Evolutionary conservation across 2,329 filamentous ascomycete species (phyloP).

Genomic region (Didymellaceae sp.): DNA sequence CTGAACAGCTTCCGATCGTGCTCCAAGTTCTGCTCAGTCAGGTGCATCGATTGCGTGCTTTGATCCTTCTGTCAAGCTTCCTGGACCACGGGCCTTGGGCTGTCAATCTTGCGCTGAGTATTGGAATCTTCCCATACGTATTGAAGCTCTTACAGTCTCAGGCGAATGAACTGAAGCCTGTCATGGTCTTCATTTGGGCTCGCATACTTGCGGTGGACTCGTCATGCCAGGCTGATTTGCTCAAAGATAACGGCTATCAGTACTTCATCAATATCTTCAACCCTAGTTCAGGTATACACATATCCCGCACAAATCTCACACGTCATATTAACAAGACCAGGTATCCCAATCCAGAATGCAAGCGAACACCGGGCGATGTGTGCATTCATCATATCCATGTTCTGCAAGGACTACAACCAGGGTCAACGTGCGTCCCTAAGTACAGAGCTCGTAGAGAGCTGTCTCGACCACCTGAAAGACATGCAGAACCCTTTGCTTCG

Average conservation of each 20-base stretch:
- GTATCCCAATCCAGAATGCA: constrained; percentile 83
- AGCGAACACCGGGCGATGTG: constrained; percentile 99
- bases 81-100: constrained; percentile 97
- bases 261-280: constrained; percentile 96
- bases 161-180: constrained; percentile 90
- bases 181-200: constrained; percentile 99
- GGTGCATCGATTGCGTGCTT: constrained; percentile 86
- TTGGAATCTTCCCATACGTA: constrained; percentile 99
- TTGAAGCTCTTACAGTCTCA: constrained; percentile 95
- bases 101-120: constrained; percentile 95
- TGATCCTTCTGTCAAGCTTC: constrained; percentile 92
- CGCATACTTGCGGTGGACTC: constrained; percentile 93
- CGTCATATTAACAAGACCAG: constrained; percentile 26
- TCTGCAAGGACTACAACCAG: constrained; percentile 92
- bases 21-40: constrained; percentile 95
- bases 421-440: constrained; percentile 92
- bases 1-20: constrained; percentile 94
- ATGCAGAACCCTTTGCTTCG: constrained; percentile 85
- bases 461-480: constrained; percentile 81
- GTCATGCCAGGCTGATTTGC: constrained; percentile 87
- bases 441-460: constrained; percentile 88
- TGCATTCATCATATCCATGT: constrained; percentile 95
- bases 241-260: constrained; percentile 96
- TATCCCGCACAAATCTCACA: background rate
- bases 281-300: constrained; percentile 70